These are phyloP conservation scores for Taiozyma sp. DNA, from an alignment of 1,139 yeast genomes.

Conservation along the genomic window DNA sequence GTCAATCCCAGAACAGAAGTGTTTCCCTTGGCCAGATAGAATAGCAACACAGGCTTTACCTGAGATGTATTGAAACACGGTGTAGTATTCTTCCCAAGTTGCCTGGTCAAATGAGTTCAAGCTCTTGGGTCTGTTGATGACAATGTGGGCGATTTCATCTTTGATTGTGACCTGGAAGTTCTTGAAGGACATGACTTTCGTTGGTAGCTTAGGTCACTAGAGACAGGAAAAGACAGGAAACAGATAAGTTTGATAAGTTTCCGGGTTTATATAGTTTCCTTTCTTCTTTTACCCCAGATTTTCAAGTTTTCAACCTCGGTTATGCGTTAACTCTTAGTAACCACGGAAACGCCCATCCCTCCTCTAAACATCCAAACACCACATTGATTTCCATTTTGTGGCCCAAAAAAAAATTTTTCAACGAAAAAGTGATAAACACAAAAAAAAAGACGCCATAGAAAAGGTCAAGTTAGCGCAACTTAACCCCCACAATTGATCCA, in stretches of 20 bases:
- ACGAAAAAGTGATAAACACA: neutral
- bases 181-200: constrained; percentile 13
- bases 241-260: no score
- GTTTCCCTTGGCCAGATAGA: constrained; percentile 50
- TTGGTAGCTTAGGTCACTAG: no score
- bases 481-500: neutral
- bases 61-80: constrained; percentile 43
- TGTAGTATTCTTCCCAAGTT: constrained; percentile 54
- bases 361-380: neutral
- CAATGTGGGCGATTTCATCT: constrained; percentile 49
- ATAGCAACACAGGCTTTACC: constrained; percentile 48
- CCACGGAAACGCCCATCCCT: neutral
- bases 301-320: neutral
- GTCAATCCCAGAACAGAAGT: constrained; percentile 69
- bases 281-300: neutral
- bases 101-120: constrained; percentile 54
- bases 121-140: constrained; percentile 58
- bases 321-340: no score
- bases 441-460: neutral
- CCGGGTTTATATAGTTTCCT: no score
- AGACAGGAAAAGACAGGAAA: neutral
- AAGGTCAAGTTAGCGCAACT: neutral
- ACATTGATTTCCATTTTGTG: neutral
- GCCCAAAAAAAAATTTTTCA: neutral
- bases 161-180: constrained; percentile 38